These are phyloP conservation scores for Lantana camara DNA, from an alignment of 257 asterid genomes.

Conservation along the genomic window DNA sequence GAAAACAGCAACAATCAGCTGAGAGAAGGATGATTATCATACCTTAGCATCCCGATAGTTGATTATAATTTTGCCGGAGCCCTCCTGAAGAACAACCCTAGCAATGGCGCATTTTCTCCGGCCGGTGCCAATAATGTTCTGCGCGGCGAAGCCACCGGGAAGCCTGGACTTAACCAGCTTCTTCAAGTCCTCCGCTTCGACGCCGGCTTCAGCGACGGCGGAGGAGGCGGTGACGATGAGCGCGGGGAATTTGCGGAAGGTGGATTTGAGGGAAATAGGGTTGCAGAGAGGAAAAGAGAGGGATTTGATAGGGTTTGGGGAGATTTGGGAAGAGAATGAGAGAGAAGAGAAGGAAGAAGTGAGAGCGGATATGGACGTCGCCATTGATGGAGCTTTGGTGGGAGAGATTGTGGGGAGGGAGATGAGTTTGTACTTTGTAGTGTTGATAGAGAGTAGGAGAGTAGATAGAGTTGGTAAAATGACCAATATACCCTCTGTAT, in stretches of 20 bases:
- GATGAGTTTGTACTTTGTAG: slow-evolving; percentile 4
- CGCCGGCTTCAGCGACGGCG: slow-evolving; percentile 40
- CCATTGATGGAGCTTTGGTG: slow-evolving; percentile 22
- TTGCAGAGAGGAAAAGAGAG: slow-evolving; percentile 41
- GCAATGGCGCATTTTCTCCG: slow-evolving; percentile 92
- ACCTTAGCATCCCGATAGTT: slow-evolving; percentile 96
- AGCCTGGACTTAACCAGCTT: slow-evolving; percentile 79
- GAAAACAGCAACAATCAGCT: background rate
- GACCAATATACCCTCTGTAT: slow-evolving; percentile 24
- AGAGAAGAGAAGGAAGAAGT: slow-evolving; percentile 77
- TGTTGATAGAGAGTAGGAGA: no score
- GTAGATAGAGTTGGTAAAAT: slow-evolving; percentile 25
- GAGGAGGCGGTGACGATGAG: slow-evolving; percentile 46
- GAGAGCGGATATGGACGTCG: slow-evolving; percentile 55
- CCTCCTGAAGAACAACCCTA: slow-evolving; percentile 95
- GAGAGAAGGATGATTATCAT: background rate
- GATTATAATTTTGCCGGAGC: slow-evolving; percentile 77
- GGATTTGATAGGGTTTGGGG: slow-evolving; percentile 46
- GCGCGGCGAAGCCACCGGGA: slow-evolving; percentile 97
- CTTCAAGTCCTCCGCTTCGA: slow-evolving; percentile 61
- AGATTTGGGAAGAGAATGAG: slow-evolving; percentile 79
- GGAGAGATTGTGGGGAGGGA: background rate
- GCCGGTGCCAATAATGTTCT: slow-evolving; percentile 81
- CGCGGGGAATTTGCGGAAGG: slow-evolving; percentile 37
- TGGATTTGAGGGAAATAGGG: slow-evolving; percentile 38